Evolutionary conservation across 2,329 filamentous ascomycete genomes (phyloP).

Genomic region (Alternaria rosae): DNA sequence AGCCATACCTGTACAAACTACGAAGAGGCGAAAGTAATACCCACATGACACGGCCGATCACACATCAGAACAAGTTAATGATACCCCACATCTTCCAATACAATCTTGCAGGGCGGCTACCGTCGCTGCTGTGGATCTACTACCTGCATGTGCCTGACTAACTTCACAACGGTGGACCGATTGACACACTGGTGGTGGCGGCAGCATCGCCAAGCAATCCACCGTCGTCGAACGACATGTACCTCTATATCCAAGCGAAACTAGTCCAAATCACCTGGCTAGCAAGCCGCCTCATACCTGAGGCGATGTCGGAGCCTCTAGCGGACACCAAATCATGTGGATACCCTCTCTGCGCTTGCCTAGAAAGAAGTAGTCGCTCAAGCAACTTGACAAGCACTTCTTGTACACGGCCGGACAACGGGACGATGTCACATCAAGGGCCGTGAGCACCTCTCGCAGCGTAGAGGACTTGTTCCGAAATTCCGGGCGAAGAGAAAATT

Average conservation of each 20-base stretch:
- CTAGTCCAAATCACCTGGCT: neutral
- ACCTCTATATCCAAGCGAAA: constrained; percentile 1
- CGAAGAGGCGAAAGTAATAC: neutral
- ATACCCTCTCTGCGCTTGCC: neutral
- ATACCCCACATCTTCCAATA: constrained; percentile 22
- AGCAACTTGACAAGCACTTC: neutral
- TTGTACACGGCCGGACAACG: neutral
- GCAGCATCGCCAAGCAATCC: neutral
- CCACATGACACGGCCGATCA: constrained; percentile 14
- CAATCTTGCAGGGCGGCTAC: constrained; percentile 1
- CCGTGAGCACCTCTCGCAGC: neutral
- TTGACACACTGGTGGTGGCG: neutral
- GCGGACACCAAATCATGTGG: neutral
- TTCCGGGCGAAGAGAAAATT: neutral
- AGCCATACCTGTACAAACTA: constrained; percentile 24
- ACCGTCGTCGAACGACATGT: neutral
- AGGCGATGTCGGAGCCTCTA: neutral
- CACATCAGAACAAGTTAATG: constrained; percentile 30
- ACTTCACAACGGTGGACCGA: neutral
- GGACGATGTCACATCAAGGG: neutral
- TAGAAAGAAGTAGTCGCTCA: neutral
- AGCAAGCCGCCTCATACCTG: neutral
- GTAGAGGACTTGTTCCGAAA: neutral
- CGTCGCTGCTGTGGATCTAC: neutral
- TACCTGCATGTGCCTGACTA: constrained; percentile 1